Conservation (phyloP, 352 stramenopile species). For the Globisporangium camurandrum region DNA sequence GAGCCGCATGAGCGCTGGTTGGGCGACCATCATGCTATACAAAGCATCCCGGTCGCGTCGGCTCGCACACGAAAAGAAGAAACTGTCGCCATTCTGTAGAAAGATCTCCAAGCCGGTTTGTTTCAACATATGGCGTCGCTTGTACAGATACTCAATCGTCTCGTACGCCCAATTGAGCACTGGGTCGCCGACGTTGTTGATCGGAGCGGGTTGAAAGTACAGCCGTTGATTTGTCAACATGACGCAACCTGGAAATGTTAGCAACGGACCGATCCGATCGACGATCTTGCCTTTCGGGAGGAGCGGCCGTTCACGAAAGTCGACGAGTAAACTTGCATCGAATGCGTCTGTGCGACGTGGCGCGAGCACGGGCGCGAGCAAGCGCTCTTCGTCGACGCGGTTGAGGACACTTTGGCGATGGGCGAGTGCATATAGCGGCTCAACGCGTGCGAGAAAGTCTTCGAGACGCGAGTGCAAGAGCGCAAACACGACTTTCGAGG, state of each 20-base stretch:
- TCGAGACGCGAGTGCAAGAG: slow-evolving; percentile 81
- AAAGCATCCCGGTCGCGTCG: slow-evolving; percentile 51
- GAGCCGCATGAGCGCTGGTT: slow-evolving; percentile 61
- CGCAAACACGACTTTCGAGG: slow-evolving; percentile 72
- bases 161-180: slow-evolving; percentile 82
- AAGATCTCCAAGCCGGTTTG: slow-evolving; percentile 86
- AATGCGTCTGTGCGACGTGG: slow-evolving; percentile 79
- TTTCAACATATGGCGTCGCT: slow-evolving; percentile 81
- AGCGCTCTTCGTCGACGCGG: slow-evolving; percentile 75
- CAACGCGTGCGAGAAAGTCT: slow-evolving; percentile 68
- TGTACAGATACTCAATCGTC: slow-evolving; percentile 73
- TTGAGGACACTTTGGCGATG: slow-evolving; percentile 67
- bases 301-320: slow-evolving; percentile 86
- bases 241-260: slow-evolving; percentile 87
- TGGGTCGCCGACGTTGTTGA: slow-evolving; percentile 90
- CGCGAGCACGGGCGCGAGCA: slow-evolving; percentile 68
- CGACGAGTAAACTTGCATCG: slow-evolving; percentile 81
- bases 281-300: slow-evolving; percentile 67
- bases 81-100: slow-evolving; percentile 57
- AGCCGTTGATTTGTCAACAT: slow-evolving; percentile 79
- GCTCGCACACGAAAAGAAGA: slow-evolving; percentile 80
- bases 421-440: slow-evolving; percentile 54
- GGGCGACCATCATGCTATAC: slow-evolving; percentile 77
- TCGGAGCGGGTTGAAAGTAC: slow-evolving; percentile 88
- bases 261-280: slow-evolving; percentile 85